Evolutionary conservation across 176 grass and related monocot genomes (phyloP).

Genomic region (Melocanna baccifera): DNA sequence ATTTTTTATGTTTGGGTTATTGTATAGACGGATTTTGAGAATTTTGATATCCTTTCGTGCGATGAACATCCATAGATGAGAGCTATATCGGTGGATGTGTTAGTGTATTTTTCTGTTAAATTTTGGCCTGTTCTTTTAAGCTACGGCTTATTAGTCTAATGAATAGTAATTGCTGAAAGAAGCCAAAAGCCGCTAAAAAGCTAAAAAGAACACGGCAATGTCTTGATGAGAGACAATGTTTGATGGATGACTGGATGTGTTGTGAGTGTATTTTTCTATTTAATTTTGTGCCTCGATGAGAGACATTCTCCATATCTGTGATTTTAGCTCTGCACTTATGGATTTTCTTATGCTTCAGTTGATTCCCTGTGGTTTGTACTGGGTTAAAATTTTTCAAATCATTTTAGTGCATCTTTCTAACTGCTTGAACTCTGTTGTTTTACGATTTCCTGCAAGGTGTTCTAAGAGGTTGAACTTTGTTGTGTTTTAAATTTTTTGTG

Average conservation of each 20-base stretch:
- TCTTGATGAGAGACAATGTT: neutral
- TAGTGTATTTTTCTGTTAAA: neutral
- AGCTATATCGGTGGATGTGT: neutral
- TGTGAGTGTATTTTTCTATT: neutral
- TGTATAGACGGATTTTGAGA: neutral
- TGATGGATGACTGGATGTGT: neutral
- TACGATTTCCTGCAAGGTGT: neutral
- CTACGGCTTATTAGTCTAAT: too few species aligned
- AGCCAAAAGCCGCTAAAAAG: too few species aligned
- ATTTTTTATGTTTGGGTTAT: neutral
- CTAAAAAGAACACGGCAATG: too few species aligned
- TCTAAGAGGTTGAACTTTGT: neutral
- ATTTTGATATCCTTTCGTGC: neutral
- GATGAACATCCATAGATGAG: neutral
- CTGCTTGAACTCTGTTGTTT: neutral
- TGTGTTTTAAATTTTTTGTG: neutral
- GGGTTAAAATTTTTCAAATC: neutral
- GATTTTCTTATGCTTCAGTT: neutral
- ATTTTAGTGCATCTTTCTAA: neutral
- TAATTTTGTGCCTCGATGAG: neutral
- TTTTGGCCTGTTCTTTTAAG: neutral
- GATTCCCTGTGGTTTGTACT: neutral
- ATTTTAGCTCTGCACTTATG: neutral
- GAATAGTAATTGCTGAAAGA: too few species aligned
- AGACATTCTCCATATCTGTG: neutral